Conservation (phyloP, 495 filamentous ascomycete genomes). For the Aspergillus sclerotioniger region DNA sequence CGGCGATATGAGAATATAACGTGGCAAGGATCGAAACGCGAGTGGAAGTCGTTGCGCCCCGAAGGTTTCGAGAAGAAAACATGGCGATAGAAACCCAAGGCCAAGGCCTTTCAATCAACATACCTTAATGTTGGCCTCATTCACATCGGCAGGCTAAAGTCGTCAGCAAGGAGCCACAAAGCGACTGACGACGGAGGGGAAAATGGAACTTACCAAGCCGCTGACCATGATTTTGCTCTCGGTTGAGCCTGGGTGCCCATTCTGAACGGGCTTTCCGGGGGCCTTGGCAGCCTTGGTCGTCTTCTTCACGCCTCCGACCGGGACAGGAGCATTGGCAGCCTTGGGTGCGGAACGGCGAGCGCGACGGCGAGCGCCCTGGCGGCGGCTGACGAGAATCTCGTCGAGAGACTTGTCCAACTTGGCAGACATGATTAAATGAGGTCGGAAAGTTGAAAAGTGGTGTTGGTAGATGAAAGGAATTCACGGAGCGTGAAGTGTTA, state of each 20-base stretch:
- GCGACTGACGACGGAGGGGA: neutral
- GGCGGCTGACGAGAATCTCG: conserved; percentile 82
- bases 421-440: conserved; percentile 64
- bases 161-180: conserved; percentile 46
- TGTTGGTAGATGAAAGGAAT: conserved; percentile 9
- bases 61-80: conserved; percentile 45
- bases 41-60: conserved; percentile 40
- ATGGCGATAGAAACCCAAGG: conserved; percentile 56
- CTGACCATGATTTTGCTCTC: conserved; percentile 97
- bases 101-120: conserved; percentile 71
- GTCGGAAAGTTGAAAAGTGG: neutral
- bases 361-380: conserved; percentile 55
- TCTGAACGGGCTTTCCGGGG: conserved; percentile 61
- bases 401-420: conserved; percentile 96
- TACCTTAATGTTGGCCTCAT: conserved; percentile 98
- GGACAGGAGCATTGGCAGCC: conserved; percentile 54
- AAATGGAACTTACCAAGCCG: conserved; percentile 76
- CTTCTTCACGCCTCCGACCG: conserved; percentile 88
- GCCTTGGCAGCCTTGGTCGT: conserved; percentile 60
- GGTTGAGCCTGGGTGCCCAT: conserved; percentile 55
- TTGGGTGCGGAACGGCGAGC: conserved; percentile 54
- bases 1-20: conserved; percentile 25
- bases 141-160: conserved; percentile 84
- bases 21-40: conserved; percentile 34
- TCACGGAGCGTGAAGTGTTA: conserved; percentile 12